Conservation (phyloP, 768 basidiomycete species). For the Filobasidium floriforme region DNA sequence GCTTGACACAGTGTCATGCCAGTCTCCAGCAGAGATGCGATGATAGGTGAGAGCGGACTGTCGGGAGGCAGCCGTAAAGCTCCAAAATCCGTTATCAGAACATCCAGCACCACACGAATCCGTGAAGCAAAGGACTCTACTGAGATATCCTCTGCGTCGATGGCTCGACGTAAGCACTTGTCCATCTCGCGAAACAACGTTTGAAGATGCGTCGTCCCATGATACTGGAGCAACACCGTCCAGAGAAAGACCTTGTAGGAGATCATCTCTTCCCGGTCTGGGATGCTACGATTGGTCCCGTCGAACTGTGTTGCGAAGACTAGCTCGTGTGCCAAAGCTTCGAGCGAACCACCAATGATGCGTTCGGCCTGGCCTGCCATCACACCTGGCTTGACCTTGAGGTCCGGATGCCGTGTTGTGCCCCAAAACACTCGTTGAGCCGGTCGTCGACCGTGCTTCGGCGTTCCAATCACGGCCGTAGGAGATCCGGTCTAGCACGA, state of each 20-base stretch:
- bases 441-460: constrained; percentile 16
- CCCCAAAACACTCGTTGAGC: constrained; percentile 70
- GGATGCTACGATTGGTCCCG: neutral
- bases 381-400: constrained; percentile 36
- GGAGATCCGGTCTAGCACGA: neutral
- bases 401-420: constrained; percentile 62
- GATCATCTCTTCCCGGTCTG: neutral
- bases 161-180: neutral
- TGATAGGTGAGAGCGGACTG: too few relatives aligned
- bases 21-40: too few relatives aligned
- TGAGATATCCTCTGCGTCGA: neutral
- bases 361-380: neutral
- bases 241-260: neutral
- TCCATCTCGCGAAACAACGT: neutral
- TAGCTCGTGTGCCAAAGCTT: constrained; percentile 72
- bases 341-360: constrained; percentile 61
- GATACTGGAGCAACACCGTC: neutral
- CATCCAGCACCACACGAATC: neutral
- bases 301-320: constrained; percentile 61
- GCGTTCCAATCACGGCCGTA: constrained; percentile 19
- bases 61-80: too few relatives aligned
- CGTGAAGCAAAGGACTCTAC: neutral
- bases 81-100: neutral
- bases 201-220: neutral
- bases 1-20: too few relatives aligned